phyloP scores from a whole-genome alignment of 768 basidiomycete species.

The Naganishia onofrii region DNA sequence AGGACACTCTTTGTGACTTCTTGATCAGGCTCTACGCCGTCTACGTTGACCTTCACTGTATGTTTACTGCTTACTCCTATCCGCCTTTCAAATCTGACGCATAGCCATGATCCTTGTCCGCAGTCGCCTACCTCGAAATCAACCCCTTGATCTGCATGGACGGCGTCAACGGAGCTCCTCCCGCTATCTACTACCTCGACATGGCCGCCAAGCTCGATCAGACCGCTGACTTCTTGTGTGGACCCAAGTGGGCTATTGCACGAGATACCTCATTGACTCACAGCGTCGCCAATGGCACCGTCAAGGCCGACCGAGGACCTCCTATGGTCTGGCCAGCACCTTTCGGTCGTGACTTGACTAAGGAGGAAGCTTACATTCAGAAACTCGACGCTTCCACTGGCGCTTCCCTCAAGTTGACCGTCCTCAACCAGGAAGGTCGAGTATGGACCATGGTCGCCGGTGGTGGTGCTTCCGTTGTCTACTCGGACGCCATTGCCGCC shows the following conservation, averaged over 20 bases:
- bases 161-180: slow-evolving; percentile 65
- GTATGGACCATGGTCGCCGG: slow-evolving; percentile 99
- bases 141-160: slow-evolving; percentile 96
- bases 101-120: not conserved
- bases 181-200: slow-evolving; percentile 89
- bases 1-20: slow-evolving; percentile 91
- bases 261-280: slow-evolving; percentile 76
- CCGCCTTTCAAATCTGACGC: no score
- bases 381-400: slow-evolving; percentile 95
- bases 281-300: slow-evolving; percentile 54
- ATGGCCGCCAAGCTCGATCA: slow-evolving; percentile 99
- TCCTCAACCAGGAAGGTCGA: slow-evolving; percentile 88
- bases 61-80: slow-evolving; percentile 23
- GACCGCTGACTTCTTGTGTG: slow-evolving; percentile 96
- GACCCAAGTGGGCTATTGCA: slow-evolving; percentile 97
- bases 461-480: slow-evolving; percentile 59
- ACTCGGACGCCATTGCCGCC: slow-evolving; percentile 73
- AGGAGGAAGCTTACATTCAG: slow-evolving; percentile 99
- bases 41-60: slow-evolving; percentile 92
- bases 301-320: slow-evolving; percentile 84
- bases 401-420: slow-evolving; percentile 96
- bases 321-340: slow-evolving; percentile 85
- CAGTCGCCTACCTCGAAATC: slow-evolving; percentile 94
- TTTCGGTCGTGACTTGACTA: slow-evolving; percentile 95
- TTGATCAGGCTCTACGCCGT: slow-evolving; percentile 91